phyloP scores from a whole-genome alignment of 768 basidiomycete genomes.

The Leccinum ochraceum region DNA sequence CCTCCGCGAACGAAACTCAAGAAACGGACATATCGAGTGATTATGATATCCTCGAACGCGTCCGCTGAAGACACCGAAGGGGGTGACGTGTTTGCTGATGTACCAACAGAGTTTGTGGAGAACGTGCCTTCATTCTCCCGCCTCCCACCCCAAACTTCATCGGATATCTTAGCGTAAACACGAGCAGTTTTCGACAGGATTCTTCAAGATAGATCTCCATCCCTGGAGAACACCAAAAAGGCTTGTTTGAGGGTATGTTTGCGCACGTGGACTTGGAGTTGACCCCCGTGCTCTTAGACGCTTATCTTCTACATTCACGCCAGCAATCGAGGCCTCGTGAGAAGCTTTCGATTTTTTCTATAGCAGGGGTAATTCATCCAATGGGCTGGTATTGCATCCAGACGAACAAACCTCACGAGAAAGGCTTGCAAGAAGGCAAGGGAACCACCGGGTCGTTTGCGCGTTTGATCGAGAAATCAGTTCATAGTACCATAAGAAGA shows the following conservation, averaged over 20 bases:
- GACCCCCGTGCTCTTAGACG: constrained; percentile 66
- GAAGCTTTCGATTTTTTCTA: constrained; percentile 56
- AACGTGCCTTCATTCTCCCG: constrained; percentile 38
- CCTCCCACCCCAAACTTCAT: constrained; percentile 68
- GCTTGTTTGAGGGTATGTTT: constrained; percentile 46
- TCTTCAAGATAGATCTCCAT: constrained; percentile 40
- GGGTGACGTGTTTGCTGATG: constrained; percentile 4
- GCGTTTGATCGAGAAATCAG: constrained; percentile 63
- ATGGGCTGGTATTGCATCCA: constrained; percentile 34
- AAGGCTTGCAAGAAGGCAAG: constrained; percentile 31
- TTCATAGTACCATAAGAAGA: constrained; percentile 44
- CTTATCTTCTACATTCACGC: constrained; percentile 75
- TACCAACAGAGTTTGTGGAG: constrained; percentile 4
- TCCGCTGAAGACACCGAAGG: constrained; percentile 6
- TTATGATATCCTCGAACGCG: not conserved
- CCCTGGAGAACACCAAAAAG: not conserved
- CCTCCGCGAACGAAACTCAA: constrained; percentile 6
- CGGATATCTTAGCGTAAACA: constrained; percentile 74
- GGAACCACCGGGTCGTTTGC: constrained; percentile 26
- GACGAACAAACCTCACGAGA: constrained; percentile 58
- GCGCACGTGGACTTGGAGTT: constrained; percentile 45
- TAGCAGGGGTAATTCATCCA: constrained; percentile 27
- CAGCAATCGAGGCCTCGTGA: constrained; percentile 45
- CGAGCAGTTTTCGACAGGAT: constrained; percentile 65
- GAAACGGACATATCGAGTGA: not conserved